phyloP scores from a whole-genome alignment of 2,329 filamentous ascomycete species.

The Podosphaera fusca region DNA sequence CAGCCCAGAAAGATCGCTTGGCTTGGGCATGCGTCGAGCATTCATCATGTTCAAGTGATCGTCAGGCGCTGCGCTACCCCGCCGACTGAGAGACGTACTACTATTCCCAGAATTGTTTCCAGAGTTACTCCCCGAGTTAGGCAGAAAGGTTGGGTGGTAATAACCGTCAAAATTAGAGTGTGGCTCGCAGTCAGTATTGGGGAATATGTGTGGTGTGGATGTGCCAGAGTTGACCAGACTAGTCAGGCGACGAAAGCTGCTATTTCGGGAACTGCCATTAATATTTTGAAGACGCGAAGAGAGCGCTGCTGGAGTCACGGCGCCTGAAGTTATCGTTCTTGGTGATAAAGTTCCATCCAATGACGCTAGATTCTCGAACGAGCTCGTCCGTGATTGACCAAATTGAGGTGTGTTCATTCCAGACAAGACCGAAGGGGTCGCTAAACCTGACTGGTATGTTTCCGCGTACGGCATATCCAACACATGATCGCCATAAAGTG shows the following conservation, averaged over 20 bases:
- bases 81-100: constrained; percentile 20
- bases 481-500: constrained; percentile 72
- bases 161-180: constrained; percentile 5
- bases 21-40: constrained; percentile 30
- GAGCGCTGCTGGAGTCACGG: constrained; percentile 27
- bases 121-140: background rate
- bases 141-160: constrained; percentile 6
- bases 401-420: constrained; percentile 65
- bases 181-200: constrained; percentile 3
- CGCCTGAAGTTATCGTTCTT: constrained; percentile 7
- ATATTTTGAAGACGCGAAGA: constrained; percentile 51
- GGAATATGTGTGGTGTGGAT: constrained; percentile 12
- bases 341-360: constrained; percentile 24
- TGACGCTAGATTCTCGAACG: constrained; percentile 54
- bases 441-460: constrained; percentile 58
- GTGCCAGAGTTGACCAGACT: constrained; percentile 13
- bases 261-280: constrained; percentile 25
- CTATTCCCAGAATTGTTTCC: constrained; percentile 8
- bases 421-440: constrained; percentile 47
- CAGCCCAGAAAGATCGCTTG: constrained; percentile 33
- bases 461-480: constrained; percentile 82
- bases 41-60: constrained; percentile 17
- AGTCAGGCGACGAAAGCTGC: constrained; percentile 13
- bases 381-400: constrained; percentile 48
- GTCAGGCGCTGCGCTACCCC: constrained; percentile 22